Percentiles rank a stretch among this genome's conserved stretches.
phyloP scores from a whole-genome alignment of 495 filamentous ascomycete genomes.

The Daldinia grandis region DNA sequence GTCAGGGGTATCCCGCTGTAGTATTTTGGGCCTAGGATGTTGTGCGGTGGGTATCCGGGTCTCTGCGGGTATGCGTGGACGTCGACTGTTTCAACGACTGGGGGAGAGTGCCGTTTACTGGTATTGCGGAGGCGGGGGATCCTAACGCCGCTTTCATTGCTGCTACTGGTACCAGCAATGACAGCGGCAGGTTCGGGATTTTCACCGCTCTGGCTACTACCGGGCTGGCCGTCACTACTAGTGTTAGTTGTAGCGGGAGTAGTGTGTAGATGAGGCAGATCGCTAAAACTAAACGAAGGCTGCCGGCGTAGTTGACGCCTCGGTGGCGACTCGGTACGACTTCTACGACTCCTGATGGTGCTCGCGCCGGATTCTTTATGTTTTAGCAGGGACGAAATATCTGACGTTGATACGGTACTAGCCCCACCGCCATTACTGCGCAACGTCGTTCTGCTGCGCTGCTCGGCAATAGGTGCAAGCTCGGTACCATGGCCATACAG shows the following conservation, averaged over 20 bases:
- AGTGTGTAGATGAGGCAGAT: constrained; percentile 38
- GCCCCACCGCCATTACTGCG: constrained; percentile 18
- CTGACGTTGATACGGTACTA: constrained; percentile 32
- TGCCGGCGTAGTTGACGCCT: constrained; percentile 34
- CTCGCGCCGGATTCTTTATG: constrained; percentile 35
- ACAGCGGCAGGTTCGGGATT: background rate
- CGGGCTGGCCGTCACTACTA: background rate
- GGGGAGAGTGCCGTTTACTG: constrained; percentile 48
- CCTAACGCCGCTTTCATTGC: background rate
- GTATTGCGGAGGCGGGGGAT: constrained; percentile 45
- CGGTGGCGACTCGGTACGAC: constrained; percentile 3
- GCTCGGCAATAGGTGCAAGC: constrained; percentile 52
- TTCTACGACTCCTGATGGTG: constrained; percentile 7
- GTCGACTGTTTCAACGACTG: constrained; percentile 41
- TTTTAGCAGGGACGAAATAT: constrained; percentile 41
- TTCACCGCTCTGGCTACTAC: constrained; percentile 1
- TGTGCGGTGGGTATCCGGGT: constrained; percentile 45
- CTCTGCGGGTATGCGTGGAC: constrained; percentile 50
- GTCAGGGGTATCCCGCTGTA: background rate
- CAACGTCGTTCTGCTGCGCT: constrained; percentile 47
- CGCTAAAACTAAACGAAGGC: constrained; percentile 47
- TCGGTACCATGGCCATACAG: constrained; percentile 53
- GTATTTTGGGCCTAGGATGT: constrained; percentile 28
- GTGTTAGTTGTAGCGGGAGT: background rate
- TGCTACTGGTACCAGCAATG: background rate